phyloP scores from a whole-genome alignment of 345 rosid species.

The Lepidium sativum region DNA sequence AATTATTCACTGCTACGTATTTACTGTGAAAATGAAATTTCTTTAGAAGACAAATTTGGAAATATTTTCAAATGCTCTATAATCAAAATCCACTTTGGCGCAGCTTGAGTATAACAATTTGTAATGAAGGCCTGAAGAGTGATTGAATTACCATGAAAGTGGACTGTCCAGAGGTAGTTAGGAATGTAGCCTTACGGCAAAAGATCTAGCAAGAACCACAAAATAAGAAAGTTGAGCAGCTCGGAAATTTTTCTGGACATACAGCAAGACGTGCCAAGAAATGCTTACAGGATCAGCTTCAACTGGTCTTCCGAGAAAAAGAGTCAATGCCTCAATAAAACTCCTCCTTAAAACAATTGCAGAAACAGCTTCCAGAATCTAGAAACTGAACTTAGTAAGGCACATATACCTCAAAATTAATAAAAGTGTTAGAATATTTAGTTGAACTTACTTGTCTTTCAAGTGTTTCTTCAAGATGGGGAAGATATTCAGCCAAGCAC shows the following conservation, averaged over 20 bases:
- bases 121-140: neutral
- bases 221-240: constrained; percentile 5
- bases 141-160: constrained; percentile 54
- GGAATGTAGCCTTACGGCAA: constrained; percentile 67
- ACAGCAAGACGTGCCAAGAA: neutral
- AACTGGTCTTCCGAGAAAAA: constrained; percentile 71
- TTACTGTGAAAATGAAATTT: too few species aligned
- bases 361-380: constrained; percentile 73
- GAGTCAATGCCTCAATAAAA: constrained; percentile 67
- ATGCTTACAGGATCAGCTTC: constrained; percentile 84
- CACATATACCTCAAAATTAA: neutral
- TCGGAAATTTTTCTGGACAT: neutral
- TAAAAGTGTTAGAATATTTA: neutral
- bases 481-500: constrained; percentile 99
- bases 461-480: constrained; percentile 79
- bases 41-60: too few species aligned
- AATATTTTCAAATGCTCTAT: too few species aligned
- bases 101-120: neutral
- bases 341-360: constrained; percentile 55
- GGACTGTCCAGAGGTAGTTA: constrained; percentile 63
- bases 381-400: neutral
- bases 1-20: too few species aligned
- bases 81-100: too few species aligned
- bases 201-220: constrained; percentile 49
- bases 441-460: constrained; percentile 60